These are phyloP conservation scores for Heterobasidion occidentale DNA, from an alignment of 1,284 basidiomycete genomes.

Conservation along the genomic window DNA sequence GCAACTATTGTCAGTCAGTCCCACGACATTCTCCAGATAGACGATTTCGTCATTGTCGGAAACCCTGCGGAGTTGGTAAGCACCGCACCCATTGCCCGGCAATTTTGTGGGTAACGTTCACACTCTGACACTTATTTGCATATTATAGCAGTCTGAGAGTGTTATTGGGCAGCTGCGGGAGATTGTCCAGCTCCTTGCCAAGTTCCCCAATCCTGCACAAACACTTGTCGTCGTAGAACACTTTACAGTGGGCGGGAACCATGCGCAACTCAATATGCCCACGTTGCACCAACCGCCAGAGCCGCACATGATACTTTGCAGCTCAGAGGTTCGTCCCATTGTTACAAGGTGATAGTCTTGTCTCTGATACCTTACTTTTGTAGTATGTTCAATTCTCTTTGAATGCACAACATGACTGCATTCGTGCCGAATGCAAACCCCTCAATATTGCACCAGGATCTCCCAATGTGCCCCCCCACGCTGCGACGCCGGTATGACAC, in stretches of 20 bases:
- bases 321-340: constrained; percentile 1
- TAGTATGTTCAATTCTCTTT: constrained; percentile 13
- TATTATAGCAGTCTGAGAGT: too few relatives aligned
- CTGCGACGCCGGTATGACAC: too few relatives aligned
- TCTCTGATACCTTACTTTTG: background rate
- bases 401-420: constrained; percentile 17
- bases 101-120: too few relatives aligned
- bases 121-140: too few relatives aligned
- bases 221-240: background rate
- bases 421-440: constrained; percentile 4
- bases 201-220: too few relatives aligned
- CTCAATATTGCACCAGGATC: constrained; percentile 6
- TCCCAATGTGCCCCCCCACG: background rate
- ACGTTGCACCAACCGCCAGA: background rate
- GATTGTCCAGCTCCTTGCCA: too few relatives aligned
- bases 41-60: too few relatives aligned
- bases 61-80: too few relatives aligned
- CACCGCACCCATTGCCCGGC: too few relatives aligned
- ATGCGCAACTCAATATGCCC: background rate
- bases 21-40: too few relatives aligned
- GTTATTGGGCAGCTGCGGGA: too few relatives aligned
- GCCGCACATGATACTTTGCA: background rate
- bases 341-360: background rate
- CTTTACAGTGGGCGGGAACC: background rate
- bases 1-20: too few relatives aligned